Conservation (phyloP, 2,329 filamentous ascomycete genomes). For the Pseudopithomyces chartarum region DNA sequence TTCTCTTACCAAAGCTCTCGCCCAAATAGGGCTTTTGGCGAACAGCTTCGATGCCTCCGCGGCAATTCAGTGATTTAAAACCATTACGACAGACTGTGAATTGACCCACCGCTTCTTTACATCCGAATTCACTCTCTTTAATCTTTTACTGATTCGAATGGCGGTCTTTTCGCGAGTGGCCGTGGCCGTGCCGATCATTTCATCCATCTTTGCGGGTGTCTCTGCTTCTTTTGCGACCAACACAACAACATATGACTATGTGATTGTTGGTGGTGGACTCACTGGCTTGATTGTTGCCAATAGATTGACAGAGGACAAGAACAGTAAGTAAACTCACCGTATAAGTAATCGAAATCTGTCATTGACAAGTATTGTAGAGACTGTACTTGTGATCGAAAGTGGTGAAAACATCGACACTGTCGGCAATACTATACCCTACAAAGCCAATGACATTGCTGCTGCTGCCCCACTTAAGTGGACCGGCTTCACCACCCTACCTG, state of each 20-base stretch:
- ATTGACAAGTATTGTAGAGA: slow-evolving; percentile 12
- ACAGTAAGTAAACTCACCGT: slow-evolving; percentile 16
- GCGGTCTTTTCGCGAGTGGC: slow-evolving; percentile 21
- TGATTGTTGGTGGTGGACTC: slow-evolving; percentile 23
- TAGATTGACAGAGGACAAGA: slow-evolving; percentile 30
- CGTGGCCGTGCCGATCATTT: slow-evolving; percentile 29
- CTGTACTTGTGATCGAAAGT: slow-evolving; percentile 33
- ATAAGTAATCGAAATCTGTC: not conserved
- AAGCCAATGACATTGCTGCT: slow-evolving; percentile 29
- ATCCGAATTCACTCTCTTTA: not conserved
- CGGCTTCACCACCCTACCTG: slow-evolving; percentile 25
- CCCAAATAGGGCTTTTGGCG: not conserved
- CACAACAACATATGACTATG: slow-evolving; percentile 32
- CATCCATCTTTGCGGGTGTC: slow-evolving; percentile 25
- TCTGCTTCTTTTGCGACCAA: slow-evolving; percentile 7
- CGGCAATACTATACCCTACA: slow-evolving; percentile 29
- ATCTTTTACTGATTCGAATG: not conserved
- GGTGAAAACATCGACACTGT: slow-evolving; percentile 30
- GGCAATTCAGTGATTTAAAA: not conserved
- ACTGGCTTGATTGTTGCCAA: slow-evolving; percentile 34
- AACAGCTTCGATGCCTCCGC: not conserved
- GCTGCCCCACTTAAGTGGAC: slow-evolving; percentile 27
- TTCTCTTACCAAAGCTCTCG: not conserved
- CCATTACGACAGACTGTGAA: not conserved
- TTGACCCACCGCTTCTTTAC: not conserved